These are phyloP conservation scores for Scutellaria galericulata DNA, from an alignment of 257 asterid genomes.

Conservation along the genomic window DNA sequence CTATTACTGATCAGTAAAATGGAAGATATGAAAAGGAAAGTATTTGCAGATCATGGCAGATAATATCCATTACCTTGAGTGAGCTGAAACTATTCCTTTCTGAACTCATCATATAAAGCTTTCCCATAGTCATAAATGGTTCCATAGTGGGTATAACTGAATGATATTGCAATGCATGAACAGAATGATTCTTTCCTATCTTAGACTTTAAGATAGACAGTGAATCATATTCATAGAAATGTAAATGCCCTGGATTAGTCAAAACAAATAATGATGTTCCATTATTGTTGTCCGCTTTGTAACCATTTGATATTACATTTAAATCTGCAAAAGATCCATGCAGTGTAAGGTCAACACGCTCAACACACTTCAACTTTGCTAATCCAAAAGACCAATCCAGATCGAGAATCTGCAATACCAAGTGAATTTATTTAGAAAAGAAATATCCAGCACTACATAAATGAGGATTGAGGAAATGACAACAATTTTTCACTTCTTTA, in stretches of 20 bases:
- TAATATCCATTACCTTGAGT: slow-evolving; percentile 58
- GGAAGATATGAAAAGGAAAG: slow-evolving; percentile 13
- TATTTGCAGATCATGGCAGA: slow-evolving; percentile 32
- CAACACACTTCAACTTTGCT: slow-evolving; percentile 73
- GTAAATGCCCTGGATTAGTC: slow-evolving; percentile 91
- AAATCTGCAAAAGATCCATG: slow-evolving; percentile 90
- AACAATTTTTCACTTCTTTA: slow-evolving; percentile 12
- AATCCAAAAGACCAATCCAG: slow-evolving; percentile 97
- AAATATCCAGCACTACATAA: slow-evolving; percentile 32
- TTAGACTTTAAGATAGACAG: slow-evolving; percentile 67
- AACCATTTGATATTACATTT: slow-evolving; percentile 53
- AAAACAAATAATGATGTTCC: slow-evolving; percentile 66
- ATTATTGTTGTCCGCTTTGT: slow-evolving; percentile 49
- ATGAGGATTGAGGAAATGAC: background rate
- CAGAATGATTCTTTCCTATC: slow-evolving; percentile 60
- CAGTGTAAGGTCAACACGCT: slow-evolving; percentile 86
- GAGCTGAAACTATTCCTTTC: slow-evolving; percentile 47
- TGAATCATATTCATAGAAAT: slow-evolving; percentile 65
- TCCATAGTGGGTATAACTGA: slow-evolving; percentile 78
- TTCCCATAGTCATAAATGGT: slow-evolving; percentile 79
- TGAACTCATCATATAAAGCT: slow-evolving; percentile 47
- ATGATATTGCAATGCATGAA: slow-evolving; percentile 55
- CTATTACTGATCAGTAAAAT: slow-evolving; percentile 42
- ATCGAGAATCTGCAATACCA: slow-evolving; percentile 76
- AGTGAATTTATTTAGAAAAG: slow-evolving; percentile 32